These are phyloP conservation scores for Solanum hybrid DNA, from an alignment of 305 asterid genomes.

Conservation along the genomic window DNA sequence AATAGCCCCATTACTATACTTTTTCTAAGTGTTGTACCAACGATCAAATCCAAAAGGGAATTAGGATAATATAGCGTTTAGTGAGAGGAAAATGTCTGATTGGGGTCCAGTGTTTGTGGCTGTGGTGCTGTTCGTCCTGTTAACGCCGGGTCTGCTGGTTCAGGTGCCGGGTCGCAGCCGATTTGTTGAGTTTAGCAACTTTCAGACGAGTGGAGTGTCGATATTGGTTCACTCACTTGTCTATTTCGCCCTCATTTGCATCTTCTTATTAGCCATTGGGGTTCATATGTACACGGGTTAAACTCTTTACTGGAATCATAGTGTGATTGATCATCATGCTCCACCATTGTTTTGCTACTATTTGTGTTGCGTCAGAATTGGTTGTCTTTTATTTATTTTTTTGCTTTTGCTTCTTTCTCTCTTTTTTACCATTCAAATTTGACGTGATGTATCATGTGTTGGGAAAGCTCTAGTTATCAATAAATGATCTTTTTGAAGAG, in stretches of 20 bases:
- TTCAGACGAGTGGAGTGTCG: conserved; percentile 78
- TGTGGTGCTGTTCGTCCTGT: conserved; percentile 68
- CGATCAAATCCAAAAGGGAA: neutral
- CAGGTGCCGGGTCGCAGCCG: conserved; percentile 73
- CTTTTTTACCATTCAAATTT: neutral
- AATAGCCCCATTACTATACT: neutral
- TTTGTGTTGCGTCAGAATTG: neutral
- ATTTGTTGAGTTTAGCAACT: conserved; percentile 60
- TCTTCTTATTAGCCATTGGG: conserved; percentile 72
- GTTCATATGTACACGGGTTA: conserved; percentile 63
- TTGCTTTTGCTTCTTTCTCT: neutral
- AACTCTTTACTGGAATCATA: neutral
- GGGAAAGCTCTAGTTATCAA: neutral
- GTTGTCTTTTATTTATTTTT: neutral
- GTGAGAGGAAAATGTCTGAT: conserved; percentile 39
- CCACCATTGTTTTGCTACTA: neutral
- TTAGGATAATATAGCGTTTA: neutral
- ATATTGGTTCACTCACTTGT: conserved; percentile 58
- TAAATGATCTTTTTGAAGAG: neutral
- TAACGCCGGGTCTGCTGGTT: conserved; percentile 75
- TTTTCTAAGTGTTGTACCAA: neutral
- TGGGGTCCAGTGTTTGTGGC: conserved; percentile 92
- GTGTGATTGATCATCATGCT: neutral
- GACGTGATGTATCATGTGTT: neutral
- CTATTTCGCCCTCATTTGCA: conserved; percentile 73